phyloP scores from a whole-genome alignment of 2,329 filamentous ascomycete species.

The Ophiostoma fasciatum region DNA sequence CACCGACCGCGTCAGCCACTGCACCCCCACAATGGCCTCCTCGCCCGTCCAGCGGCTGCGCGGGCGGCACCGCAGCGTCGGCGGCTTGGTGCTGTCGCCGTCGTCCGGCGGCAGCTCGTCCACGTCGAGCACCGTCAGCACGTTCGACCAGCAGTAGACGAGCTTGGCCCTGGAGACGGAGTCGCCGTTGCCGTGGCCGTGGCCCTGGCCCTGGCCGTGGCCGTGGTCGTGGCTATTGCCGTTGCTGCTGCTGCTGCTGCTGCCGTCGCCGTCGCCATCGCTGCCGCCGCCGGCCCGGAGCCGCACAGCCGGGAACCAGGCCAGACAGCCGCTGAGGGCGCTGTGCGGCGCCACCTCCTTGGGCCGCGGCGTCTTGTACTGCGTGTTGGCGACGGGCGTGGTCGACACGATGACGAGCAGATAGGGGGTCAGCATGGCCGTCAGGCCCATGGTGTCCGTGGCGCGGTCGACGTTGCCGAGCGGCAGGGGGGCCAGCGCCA shows the following conservation, averaged over 20 bases:
- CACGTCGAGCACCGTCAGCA: slow-evolving; percentile 85
- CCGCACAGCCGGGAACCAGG: slow-evolving; percentile 95
- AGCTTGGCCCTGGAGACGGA: slow-evolving; percentile 70
- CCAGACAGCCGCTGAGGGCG: slow-evolving; percentile 81
- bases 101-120: slow-evolving; percentile 49
- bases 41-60: slow-evolving; percentile 86
- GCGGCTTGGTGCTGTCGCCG: slow-evolving; percentile 54
- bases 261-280: slow-evolving; percentile 54
- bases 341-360: slow-evolving; percentile 85
- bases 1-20: slow-evolving; percentile 92
- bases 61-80: slow-evolving; percentile 63
- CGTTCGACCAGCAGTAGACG: slow-evolving; percentile 96
- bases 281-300: slow-evolving; percentile 61
- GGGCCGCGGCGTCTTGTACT: slow-evolving; percentile 81
- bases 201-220: too few relatives aligned
- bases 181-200: too few relatives aligned
- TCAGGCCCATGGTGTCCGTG: slow-evolving; percentile 77
- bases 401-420: slow-evolving; percentile 93
- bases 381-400: slow-evolving; percentile 87
- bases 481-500: slow-evolving; percentile 80
- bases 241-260: too few relatives aligned
- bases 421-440: slow-evolving; percentile 91
- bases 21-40: slow-evolving; percentile 88
- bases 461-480: slow-evolving; percentile 86
- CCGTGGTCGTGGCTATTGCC: too few relatives aligned